phyloP scores from a whole-genome alignment of 495 filamentous ascomycete genomes.

The Aspergillus carlsbadensis region DNA sequence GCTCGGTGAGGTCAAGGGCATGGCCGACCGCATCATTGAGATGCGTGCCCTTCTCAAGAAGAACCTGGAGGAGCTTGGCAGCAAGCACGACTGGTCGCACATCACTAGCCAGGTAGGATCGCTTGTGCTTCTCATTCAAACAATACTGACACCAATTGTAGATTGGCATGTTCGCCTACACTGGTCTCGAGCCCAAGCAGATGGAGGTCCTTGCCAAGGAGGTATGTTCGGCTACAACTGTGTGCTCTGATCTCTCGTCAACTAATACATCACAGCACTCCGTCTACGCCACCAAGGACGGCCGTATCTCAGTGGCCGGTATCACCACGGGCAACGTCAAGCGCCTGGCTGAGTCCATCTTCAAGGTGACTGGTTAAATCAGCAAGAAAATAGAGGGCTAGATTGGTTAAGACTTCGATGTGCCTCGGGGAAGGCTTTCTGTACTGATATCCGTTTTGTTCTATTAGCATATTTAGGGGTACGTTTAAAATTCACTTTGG shows the following conservation, averaged over 20 bases:
- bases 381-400: constrained; percentile 5
- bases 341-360: constrained; percentile 91
- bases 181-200: constrained; percentile 86
- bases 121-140: background rate
- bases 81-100: constrained; percentile 96
- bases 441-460: constrained; percentile 31
- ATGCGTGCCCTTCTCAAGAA: constrained; percentile 92
- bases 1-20: constrained; percentile 94
- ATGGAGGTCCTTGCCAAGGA: constrained; percentile 92
- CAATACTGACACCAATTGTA: constrained; percentile 24
- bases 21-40: constrained; percentile 98
- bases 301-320: constrained; percentile 94
- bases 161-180: constrained; percentile 99
- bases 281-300: constrained; percentile 96
- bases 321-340: constrained; percentile 93
- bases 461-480: constrained; percentile 26
- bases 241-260: background rate
- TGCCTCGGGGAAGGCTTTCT: constrained; percentile 15
- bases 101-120: constrained; percentile 77
- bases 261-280: constrained; percentile 62
- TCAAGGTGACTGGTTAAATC: constrained; percentile 76
- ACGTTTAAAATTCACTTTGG: constrained; percentile 14
- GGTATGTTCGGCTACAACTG: constrained; percentile 38
- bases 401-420: constrained; percentile 18
- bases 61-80: constrained; percentile 90